Conservation (phyloP, 805 yeast species). For the Cyberlindnera mississippiensis region DNA sequence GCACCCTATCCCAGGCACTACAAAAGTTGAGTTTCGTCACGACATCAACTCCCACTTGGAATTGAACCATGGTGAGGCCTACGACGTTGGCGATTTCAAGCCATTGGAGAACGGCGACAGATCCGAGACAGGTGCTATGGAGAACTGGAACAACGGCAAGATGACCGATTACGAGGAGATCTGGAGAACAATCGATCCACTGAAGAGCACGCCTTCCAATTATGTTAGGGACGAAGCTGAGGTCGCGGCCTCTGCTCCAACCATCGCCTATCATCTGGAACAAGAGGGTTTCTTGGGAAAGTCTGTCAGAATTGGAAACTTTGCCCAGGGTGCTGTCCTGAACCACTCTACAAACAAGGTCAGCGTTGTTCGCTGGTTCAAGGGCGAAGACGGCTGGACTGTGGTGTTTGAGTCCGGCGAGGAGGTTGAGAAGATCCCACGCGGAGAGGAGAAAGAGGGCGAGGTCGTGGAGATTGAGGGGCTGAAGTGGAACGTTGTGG, state of each 20-base stretch:
- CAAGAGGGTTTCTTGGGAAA: slow-evolving; percentile 37
- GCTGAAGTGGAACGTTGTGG: slow-evolving; percentile 18
- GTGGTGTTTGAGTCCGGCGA: slow-evolving; percentile 19
- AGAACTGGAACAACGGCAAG: slow-evolving; percentile 40
- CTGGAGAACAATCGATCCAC: slow-evolving; percentile 49
- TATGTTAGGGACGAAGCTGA: slow-evolving; percentile 26
- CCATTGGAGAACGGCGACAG: slow-evolving; percentile 38
- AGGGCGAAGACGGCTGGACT: slow-evolving; percentile 14
- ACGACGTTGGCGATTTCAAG: slow-evolving; percentile 39
- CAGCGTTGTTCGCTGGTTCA: slow-evolving; percentile 18
- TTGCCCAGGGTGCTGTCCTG: slow-evolving; percentile 46
- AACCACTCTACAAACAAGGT: slow-evolving; percentile 23
- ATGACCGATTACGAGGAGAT: slow-evolving; percentile 46
- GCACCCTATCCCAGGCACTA: slow-evolving; percentile 15
- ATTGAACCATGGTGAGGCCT: slow-evolving; percentile 23
- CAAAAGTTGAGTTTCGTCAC: slow-evolving; percentile 23
- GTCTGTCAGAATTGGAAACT: slow-evolving; percentile 44
- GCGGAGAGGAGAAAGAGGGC: slow-evolving; percentile 15
- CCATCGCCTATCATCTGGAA: slow-evolving; percentile 33
- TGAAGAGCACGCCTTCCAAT: slow-evolving; percentile 29
- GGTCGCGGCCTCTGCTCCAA: slow-evolving; percentile 3
- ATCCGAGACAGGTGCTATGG: slow-evolving; percentile 49
- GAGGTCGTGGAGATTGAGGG: slow-evolving; percentile 9
- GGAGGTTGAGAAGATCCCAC: slow-evolving; percentile 19
- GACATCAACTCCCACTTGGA: slow-evolving; percentile 23